phyloP scores from a whole-genome alignment of 306 rosid species.

The Acacia melanoxylon region DNA sequence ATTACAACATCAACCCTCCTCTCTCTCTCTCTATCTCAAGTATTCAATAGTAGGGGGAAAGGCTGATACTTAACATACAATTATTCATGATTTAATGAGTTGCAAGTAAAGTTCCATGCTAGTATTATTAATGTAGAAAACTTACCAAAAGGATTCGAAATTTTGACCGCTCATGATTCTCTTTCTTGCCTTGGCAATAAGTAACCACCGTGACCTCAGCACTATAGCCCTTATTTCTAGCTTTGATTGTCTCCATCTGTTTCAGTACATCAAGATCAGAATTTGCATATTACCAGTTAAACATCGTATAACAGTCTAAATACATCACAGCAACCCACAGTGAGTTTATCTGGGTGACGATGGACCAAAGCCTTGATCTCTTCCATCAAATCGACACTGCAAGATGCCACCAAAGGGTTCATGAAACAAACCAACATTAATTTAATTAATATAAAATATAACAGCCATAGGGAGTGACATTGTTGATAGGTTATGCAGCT shows the following conservation, averaged over 20 bases:
- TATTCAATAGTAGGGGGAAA: not conserved
- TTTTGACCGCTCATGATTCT: conserved; percentile 55
- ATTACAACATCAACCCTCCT: not conserved
- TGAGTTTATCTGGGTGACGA: conserved; percentile 79
- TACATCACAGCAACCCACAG: conserved; percentile 51
- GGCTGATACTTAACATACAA: conserved; percentile 27
- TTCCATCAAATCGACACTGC: conserved; percentile 77
- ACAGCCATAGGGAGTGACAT: not conserved
- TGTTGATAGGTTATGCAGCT: not conserved
- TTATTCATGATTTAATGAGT: conserved; percentile 21
- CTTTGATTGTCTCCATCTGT: conserved; percentile 70
- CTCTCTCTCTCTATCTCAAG: not conserved
- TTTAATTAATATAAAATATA: not conserved
- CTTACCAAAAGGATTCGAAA: conserved; percentile 94
- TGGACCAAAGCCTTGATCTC: conserved; percentile 73
- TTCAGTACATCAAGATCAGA: conserved; percentile 27
- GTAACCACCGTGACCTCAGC: conserved; percentile 80
- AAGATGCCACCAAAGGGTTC: conserved; percentile 37
- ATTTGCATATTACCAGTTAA: conserved; percentile 29
- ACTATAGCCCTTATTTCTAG: conserved; percentile 73
- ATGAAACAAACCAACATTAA: conserved; percentile 26
- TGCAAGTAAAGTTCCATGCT: not conserved
- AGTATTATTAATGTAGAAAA: conserved; percentile 24
- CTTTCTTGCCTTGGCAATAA: conserved; percentile 57
- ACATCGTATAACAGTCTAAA: conserved; percentile 20